A percentile compares a stretch with the other conserved stretches of the same genome.
Evolutionary conservation across 1,139 yeast genomes (phyloP).

Genomic region (Zygoascus sp.): DNA sequence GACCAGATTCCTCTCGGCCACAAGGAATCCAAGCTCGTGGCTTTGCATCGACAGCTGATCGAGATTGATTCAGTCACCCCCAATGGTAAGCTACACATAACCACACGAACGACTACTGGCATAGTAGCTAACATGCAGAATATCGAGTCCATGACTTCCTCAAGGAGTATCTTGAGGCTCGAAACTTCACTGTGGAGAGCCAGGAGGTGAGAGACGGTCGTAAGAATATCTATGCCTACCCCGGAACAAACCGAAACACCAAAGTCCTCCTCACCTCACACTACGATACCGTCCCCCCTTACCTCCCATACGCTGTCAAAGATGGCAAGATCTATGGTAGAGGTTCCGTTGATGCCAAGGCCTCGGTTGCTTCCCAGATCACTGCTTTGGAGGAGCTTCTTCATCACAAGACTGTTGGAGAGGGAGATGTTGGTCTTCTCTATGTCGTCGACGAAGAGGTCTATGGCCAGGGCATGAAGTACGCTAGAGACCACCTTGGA

Average conservation of each 20-base stretch:
- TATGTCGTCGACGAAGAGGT: conserved; percentile 69
- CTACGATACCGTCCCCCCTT: conserved; percentile 72
- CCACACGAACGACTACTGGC: no score
- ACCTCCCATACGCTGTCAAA: conserved; percentile 47
- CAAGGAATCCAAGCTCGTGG: conserved; percentile 12
- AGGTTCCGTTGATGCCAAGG: conserved; percentile 67
- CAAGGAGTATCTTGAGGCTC: conserved; percentile 36
- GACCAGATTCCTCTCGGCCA: conserved; percentile 1
- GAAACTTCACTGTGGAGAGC: conserved; percentile 51
- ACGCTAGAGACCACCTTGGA: conserved; percentile 40
- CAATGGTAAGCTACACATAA: conserved; percentile 18
- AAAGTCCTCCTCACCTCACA: conserved; percentile 57
- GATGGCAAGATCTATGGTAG: conserved; percentile 56
- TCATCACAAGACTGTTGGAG: conserved; percentile 37
- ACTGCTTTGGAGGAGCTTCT: conserved; percentile 47
- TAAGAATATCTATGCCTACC: conserved; percentile 56
- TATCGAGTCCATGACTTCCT: conserved; percentile 36
- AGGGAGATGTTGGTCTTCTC: conserved; percentile 55
- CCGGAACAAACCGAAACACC: conserved; percentile 44
- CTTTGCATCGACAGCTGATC: conserved; percentile 39
- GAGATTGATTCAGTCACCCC: conserved; percentile 39
- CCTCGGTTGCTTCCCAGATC: conserved; percentile 60
- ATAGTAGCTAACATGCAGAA: conserved; percentile 29
- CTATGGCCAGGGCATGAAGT: conserved; percentile 57
- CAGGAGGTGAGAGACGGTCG: conserved; percentile 40